Evolutionary conservation across 2,329 filamentous ascomycete genomes (phyloP), one percentile per base, ranked within the genome.

Genomic region (Hyphodiscus sp.): DNA sequence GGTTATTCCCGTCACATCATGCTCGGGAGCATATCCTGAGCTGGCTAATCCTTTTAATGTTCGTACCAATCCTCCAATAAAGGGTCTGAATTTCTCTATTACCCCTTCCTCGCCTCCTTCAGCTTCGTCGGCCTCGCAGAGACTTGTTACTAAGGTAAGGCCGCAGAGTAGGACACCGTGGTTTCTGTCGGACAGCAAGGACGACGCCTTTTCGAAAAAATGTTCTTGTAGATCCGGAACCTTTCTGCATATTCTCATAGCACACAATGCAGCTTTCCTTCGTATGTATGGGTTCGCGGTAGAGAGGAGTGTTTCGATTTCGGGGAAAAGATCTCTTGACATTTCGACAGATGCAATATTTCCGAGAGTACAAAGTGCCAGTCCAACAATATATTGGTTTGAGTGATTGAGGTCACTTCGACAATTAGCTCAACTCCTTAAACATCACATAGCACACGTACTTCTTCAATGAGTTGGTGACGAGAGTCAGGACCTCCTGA

Each of bases 311-410:
- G 81, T 89, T 72, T 99, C 95, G 69, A 99, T 89, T 77, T 99
- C 92, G 62, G 91, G 83, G 71, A 99, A 99, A 19, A 99, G 77
- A 73, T 99, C 94, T 76, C 94, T 82, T 18, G 94, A 95, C 94
- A 99, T 99, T 71, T 99, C 94, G 66, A 97, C 80, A 0, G 92
- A 96, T 55, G 95, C 92, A 64, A 99, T 99, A 70, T 99, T 99
- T 62, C 92, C 94, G 19, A 99, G 82, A 0, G 95, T 96, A 70
- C 92, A 96, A 30, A 99, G 83, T 56, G 94, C 94, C 49, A 99
- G 85, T 20, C 95, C 94, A 63, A 97, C 94, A 58, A 99, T 90
- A 71, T 99, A 99, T 73, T 99, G 94, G 70, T 99, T 99, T 52
- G 90, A 91, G 73, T 99, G 94, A 65, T 91, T 90, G 53, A 99